Base-by-base conservation (phyloP, 768 basidiomycete genomes). In the Tylopilus subfusipes region DNA sequence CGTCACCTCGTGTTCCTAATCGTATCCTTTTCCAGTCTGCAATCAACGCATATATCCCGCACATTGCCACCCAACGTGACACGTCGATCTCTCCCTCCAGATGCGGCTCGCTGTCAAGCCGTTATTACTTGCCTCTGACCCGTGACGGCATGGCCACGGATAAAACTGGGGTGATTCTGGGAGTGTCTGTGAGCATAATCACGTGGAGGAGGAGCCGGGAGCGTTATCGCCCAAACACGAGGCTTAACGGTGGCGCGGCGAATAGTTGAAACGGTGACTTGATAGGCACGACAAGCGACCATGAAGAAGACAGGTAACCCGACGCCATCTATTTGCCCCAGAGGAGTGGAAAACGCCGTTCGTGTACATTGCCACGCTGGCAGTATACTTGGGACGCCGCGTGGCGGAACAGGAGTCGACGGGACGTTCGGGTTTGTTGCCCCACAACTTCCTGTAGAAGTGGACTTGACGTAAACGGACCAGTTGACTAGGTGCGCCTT, bases 11-110 rank as follows among this genome's bases (percentile, higher is more conserved):
- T 65, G 65, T 61, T 27, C 21, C 21, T 22, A 31, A 48, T 48
- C 12, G 49, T 53, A 46, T 50, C 55, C 54, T 51, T 54, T 62
- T 54, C 54, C 5, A 39, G 27, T 36, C 49, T 18, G 22, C 54
- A 56, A 62, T 63, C 66, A 57, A 55, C 58, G 55, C 50, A 33
- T 34, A 60, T 52, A 52, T 54, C 65, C n/a, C 66, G 54, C 62
- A 58, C 36, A 48, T 42, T 44, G 31, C 51, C 56, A 54, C 40
- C 42, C 54, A 50, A 39, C 53, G 44, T 63, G 57, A 56, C 56
- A 56, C 16, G 66, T 65, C 60, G 65, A 66, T 65, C 63, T 50
- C 49, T 10, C 33, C 29, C 33, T 55, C 44, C 50, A 48, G 54
- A 33, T 46, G 36, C 31, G 19, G 22, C 33, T 46, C 18, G 8